Percentiles rank a stretch among this genome's conserved stretches.
Conservation (phyloP, 2,329 filamentous ascomycete species). For the Chaetomium strumarium region DNA sequence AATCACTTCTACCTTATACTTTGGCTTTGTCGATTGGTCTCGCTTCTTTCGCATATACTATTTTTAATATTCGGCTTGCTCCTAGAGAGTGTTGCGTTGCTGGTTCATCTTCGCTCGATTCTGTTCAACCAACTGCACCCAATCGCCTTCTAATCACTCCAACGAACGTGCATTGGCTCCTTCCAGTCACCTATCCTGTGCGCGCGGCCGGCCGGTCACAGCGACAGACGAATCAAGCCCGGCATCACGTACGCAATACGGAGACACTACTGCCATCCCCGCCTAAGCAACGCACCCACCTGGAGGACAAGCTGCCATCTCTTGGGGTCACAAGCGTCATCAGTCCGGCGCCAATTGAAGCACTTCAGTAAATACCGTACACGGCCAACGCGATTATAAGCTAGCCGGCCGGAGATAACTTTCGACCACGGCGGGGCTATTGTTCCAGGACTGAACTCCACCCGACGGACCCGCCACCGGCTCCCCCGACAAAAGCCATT, state of each 20-base stretch:
- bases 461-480: conserved; percentile 9
- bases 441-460: conserved; percentile 10
- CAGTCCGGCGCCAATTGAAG: conserved; percentile 16
- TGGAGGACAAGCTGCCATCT: conserved; percentile 24
- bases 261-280: not conserved
- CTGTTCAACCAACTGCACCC: not conserved
- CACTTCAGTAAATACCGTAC: no score
- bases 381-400: conserved; percentile 9
- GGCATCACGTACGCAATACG: not conserved
- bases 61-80: not conserved
- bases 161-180: conserved; percentile 6
- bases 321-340: conserved; percentile 20
- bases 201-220: conserved; percentile 5
- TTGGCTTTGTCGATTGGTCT: conserved; percentile 4
- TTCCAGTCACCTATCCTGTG: not conserved
- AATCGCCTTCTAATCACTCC: conserved; percentile 12
- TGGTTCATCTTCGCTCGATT: no score
- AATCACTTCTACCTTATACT: conserved; percentile 11
- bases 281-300: conserved; percentile 13
- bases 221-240: not conserved
- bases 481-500: conserved; percentile 7
- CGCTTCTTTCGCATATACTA: not conserved
- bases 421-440: conserved; percentile 5
- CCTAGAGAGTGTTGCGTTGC: no score
- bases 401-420: not conserved